phyloP scores from a whole-genome alignment of 176 grass and related monocot species.

The Alopecurus myosuroides region DNA sequence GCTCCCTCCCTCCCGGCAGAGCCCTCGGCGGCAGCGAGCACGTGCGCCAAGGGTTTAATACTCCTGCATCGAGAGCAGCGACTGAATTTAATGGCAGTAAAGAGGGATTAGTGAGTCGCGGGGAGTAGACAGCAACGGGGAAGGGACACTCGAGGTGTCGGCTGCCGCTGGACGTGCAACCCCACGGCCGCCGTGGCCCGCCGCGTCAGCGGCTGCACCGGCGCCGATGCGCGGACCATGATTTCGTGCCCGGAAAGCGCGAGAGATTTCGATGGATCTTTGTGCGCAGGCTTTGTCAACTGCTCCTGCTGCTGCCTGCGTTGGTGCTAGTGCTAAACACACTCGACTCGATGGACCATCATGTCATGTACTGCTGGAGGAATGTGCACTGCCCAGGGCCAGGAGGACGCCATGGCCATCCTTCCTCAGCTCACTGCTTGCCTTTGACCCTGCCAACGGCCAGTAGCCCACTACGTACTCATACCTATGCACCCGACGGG shows the following conservation, averaged over 20 bases:
- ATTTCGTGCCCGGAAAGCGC: neutral
- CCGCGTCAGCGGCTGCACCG: neutral
- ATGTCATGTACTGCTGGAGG: neutral
- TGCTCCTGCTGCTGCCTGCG: neutral
- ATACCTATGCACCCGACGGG: neutral
- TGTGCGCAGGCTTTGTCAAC: slow-evolving; percentile 17
- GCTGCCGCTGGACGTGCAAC: slow-evolving; percentile 22
- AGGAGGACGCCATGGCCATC: neutral
- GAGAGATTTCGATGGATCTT: slow-evolving; percentile 6
- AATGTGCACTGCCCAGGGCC: slow-evolving; percentile 21
- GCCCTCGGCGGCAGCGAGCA: slow-evolving; percentile 13
- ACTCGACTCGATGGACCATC: neutral
- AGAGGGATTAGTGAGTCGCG: neutral
- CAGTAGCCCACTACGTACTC: neutral
- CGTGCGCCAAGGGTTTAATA: slow-evolving; percentile 17
- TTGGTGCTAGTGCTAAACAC: neutral
- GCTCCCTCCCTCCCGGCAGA: slow-evolving; percentile 3
- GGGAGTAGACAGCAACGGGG: neutral
- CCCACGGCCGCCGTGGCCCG: slow-evolving; percentile 7
- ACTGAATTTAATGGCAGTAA: slow-evolving; percentile 2
- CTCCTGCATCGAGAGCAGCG: slow-evolving; percentile 21
- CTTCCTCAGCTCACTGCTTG: slow-evolving; percentile 17
- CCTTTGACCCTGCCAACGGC: slow-evolving; percentile 45
- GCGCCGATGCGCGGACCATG: neutral
- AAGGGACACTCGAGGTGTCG: neutral